phyloP scores from a whole-genome alignment of 1,139 yeast species.

The Suhomyces yuchorum region DNA sequence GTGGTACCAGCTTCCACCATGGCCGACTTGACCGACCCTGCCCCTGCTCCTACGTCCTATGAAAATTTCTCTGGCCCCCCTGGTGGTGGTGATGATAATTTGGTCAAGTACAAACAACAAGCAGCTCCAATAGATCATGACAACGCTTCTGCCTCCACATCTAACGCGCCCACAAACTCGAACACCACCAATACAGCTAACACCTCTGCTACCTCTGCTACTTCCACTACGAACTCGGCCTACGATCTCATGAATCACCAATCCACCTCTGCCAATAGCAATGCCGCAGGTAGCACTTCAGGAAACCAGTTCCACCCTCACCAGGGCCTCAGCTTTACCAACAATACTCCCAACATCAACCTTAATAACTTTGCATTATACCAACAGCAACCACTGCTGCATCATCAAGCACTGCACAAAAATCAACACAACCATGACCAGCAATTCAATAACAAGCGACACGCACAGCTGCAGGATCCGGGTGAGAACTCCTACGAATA shows the following conservation, averaged over 20 bases:
- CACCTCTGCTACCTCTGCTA: constrained; percentile 5
- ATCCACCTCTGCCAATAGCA: constrained; percentile 8
- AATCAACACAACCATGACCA: constrained; percentile 13
- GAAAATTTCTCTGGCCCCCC: constrained; percentile 8
- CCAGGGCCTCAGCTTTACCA: constrained; percentile 31
- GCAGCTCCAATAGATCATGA: not conserved
- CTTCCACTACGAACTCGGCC: constrained; percentile 10
- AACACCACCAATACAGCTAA: constrained; percentile 9
- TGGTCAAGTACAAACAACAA: constrained; percentile 1
- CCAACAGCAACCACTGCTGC: constrained; percentile 15
- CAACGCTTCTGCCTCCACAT: not conserved
- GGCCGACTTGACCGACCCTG: constrained; percentile 5
- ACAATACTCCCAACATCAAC: constrained; percentile 20
- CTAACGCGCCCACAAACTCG: not conserved
- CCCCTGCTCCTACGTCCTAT: constrained; percentile 15
- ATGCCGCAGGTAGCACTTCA: constrained; percentile 16
- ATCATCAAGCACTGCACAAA: constrained; percentile 17
- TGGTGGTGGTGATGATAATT: not conserved
- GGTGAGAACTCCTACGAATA: constrained; percentile 24
- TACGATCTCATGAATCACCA: constrained; percentile 31
- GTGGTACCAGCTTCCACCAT: constrained; percentile 11
- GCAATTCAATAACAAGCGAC: constrained; percentile 11
- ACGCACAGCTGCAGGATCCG: constrained; percentile 12
- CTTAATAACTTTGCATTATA: constrained; percentile 17
- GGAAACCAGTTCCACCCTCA: constrained; percentile 36